A percentile compares a stretch with the other conserved stretches of the same genome.
Evolutionary conservation across 495 filamentous ascomycete species (phyloP).

Genomic region (Pyrenopolyporus hunteri): DNA sequence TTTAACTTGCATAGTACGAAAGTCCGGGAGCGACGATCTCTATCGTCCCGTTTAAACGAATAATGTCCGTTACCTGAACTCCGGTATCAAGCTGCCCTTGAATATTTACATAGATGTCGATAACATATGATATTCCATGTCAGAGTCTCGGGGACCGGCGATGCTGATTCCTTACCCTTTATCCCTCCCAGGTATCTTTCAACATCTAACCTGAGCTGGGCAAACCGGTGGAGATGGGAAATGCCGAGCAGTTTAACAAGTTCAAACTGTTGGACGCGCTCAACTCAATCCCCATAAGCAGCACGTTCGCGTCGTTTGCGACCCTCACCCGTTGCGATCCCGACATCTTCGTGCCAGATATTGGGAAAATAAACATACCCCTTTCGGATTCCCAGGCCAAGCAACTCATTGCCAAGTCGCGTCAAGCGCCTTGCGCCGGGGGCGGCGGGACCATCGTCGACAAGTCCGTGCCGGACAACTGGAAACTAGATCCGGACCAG

Average conservation of each 20-base stretch:
- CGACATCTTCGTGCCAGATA: conserved; percentile 48
- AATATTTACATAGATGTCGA: no score
- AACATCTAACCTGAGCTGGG: no score
- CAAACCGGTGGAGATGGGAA: no score
- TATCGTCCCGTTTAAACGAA: no score
- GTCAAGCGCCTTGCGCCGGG: conserved; percentile 54
- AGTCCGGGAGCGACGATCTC: no score
- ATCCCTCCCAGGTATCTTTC: no score
- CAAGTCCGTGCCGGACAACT: conserved; percentile 10
- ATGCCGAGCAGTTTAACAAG: neutral
- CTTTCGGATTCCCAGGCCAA: conserved; percentile 49
- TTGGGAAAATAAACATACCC: conserved; percentile 52
- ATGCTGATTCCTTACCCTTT: no score
- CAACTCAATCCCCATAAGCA: neutral
- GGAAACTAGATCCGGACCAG: conserved; percentile 39
- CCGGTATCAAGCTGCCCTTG: no score
- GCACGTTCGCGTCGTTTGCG: neutral
- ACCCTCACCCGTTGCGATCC: conserved; percentile 33
- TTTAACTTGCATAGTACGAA: no score
- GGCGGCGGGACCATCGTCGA: conserved; percentile 56
- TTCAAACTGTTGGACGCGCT: neutral
- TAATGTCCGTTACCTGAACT: no score
- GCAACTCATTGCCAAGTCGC: conserved; percentile 47
- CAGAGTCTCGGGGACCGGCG: no score
- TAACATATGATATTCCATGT: no score